Base-by-base conservation (phyloP, 2,329 filamentous ascomycete species). In the Daldinia sp. region DNA sequence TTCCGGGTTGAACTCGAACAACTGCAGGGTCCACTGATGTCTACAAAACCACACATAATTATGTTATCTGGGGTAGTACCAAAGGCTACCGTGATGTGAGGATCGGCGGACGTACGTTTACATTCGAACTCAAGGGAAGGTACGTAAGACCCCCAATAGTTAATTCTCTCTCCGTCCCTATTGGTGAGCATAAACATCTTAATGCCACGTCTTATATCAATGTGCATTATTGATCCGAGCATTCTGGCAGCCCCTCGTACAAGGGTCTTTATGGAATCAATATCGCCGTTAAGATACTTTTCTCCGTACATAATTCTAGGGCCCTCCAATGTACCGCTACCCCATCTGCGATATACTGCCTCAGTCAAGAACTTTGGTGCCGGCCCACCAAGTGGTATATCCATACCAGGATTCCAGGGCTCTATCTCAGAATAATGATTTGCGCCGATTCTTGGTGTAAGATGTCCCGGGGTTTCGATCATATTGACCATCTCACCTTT, bases 141-240 rank as follows among this genome's bases (percentile, higher is more conserved):
- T 64, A 11, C 1, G 13, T 50, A 7, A 50, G 54, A 15, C 64
- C 53, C 50, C 47, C 61, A 25, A 61, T 51, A 4, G n/a, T 8
- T 34, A 13, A 68, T 61, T 13, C 63, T 39, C 35, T 63, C 59
- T 3, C 63, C 56, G n/a, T 68, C 59, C 39, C 59, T 55, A 21
- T 68, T 53, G 4, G 66, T 21, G 10, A 53, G 58, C 53, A 50
- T 66, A 30, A 4, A 58, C n/a, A 49, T 17, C 25, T 61, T 56
- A 3, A 43, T 9, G 17, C 30, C 57, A 29, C 39, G 59, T 43
- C 50, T 35, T n/a, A 68, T 63, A 30, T 68, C 66, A 9, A 68
- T 9, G 27, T 68, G 63, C n/a, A 63, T 67, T 17, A 64, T 37
- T 2, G 4, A 15, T 5, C 30, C 15, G 6, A 67, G 41, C 4